Percentiles rank a stretch among this genome's conserved stretches.
phyloP scores from a whole-genome alignment of 176 grass and related monocot species.

The Alloteropsis semialata region DNA sequence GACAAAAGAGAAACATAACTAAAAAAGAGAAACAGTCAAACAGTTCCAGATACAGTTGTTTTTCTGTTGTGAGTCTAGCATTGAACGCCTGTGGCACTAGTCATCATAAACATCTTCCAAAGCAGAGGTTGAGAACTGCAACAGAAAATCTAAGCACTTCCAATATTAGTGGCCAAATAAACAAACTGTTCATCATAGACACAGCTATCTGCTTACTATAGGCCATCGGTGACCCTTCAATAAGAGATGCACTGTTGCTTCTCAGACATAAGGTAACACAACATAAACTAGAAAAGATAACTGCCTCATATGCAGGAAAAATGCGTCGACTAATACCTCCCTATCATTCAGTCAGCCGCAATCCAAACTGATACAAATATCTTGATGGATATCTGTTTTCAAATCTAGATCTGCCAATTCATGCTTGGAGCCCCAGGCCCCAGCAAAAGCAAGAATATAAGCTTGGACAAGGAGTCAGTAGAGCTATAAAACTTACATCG shows the following conservation, averaged over 20 bases:
- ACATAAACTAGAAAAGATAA: not conserved
- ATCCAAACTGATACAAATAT: not conserved
- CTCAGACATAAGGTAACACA: not conserved
- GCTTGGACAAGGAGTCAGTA: not conserved
- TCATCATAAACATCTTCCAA: not conserved
- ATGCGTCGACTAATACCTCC: not conserved
- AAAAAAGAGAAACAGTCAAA: not conserved
- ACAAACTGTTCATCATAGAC: not conserved
- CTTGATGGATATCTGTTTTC: not conserved
- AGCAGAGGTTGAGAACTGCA: not conserved
- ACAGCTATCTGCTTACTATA: not conserved
- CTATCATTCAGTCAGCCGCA: not conserved
- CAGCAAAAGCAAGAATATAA: not conserved
- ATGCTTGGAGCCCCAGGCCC: not conserved
- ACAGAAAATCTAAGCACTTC: not conserved
- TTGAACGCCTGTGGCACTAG: not conserved
- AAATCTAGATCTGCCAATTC: not conserved
- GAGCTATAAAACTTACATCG: conserved; percentile 54
- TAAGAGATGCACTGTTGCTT: not conserved
- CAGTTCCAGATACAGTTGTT: not conserved
- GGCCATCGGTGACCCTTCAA: not conserved
- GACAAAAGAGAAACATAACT: not conserved
- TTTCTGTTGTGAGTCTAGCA: not conserved
- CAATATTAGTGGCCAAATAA: not conserved
- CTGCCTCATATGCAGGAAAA: not conserved